Conservation (phyloP, 179 eudicot species). For the Sideroxylon spinosum region DNA sequence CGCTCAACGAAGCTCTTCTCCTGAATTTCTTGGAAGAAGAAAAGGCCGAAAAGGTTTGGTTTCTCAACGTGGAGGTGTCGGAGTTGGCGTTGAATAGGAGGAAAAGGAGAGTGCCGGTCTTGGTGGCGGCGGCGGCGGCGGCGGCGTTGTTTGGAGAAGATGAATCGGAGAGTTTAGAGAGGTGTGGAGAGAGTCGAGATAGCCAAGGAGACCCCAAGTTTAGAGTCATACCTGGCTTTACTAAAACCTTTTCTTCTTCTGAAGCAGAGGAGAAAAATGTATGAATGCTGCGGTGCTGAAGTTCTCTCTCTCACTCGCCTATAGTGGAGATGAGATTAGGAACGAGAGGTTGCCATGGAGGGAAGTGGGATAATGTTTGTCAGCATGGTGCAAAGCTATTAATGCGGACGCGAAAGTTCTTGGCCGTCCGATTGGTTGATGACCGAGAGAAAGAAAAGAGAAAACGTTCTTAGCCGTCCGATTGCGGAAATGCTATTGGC, state of each 20-base stretch:
- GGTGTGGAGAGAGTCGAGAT: conserved; percentile 21
- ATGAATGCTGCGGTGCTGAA: not conserved
- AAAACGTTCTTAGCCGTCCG: not conserved
- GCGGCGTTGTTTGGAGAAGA: not conserved
- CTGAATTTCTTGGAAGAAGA: conserved; percentile 11
- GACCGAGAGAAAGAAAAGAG: not conserved
- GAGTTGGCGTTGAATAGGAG: conserved; percentile 17
- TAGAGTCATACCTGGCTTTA: conserved; percentile 24
- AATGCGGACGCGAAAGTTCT: not conserved
- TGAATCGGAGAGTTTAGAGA: not conserved
- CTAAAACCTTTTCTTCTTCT: too few relatives aligned
- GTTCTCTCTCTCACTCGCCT: not conserved
- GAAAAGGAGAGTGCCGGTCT: conserved; percentile 16
- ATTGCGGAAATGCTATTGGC: too few relatives aligned
- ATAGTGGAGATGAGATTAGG: conserved; percentile 25
- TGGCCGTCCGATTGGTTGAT: not conserved
- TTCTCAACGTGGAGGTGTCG: not conserved
- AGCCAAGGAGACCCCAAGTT: conserved; percentile 33
- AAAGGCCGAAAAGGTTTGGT: not conserved
- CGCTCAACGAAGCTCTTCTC: conserved; percentile 17
- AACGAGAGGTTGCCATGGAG: conserved; percentile 28
- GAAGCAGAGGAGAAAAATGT: too few relatives aligned
- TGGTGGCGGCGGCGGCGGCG: not conserved
- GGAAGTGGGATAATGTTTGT: not conserved
- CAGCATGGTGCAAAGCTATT: not conserved